Evolutionary conservation across 352 stramenopile genomes (phyloP), one percentile per base, ranked within the genome.

Genomic region (Phytophthora lateralis): DNA sequence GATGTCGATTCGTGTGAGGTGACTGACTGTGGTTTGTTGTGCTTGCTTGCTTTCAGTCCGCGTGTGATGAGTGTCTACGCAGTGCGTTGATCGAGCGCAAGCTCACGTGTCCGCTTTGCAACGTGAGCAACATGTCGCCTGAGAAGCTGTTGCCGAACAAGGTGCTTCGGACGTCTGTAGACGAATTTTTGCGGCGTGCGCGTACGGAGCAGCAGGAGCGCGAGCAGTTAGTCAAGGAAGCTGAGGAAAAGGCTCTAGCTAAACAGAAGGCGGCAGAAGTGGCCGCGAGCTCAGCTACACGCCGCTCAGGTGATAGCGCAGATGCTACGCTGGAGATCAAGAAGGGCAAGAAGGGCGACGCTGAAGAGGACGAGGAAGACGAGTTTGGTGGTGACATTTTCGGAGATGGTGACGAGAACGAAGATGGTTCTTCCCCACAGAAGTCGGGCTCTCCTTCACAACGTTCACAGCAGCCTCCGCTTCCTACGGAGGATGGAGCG

Each of bases 381-480:
- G 86, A 93, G 56, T 93, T 95, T 62, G 86, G 86, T 6, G 86
- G 86, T 14, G 86, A 95, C 61, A 90, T 95, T 63, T 95, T 92
- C 48, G 84, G 76, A 6, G 84, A 83, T 11, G 76, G 59, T 10
- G 80, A 91, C 20, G 82, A 91, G 4, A 80, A 80, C 7, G 73
- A 81, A 17, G 35, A 71, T 26, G 26, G 34, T 37, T 17, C 57
- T 34, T 70, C 57, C 17, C 66, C 71, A 6, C 54, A 68, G 41
- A 66, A 66, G 3, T 53, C 55, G 10, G 17, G 42, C 18, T 50
- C 55, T 42, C 49, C 69, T 11, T 57, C 54, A 15, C 64, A 85
- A 4, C 50, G 46, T 14, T 49, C 51, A 24, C 69, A 78, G 4
- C 67, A 75, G 4, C 78, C 76, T 21, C 80, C 80, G 21, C 60